Conservation (phyloP, 1,139 yeast species). For the Debaryomycetaceae sp. region DNA sequence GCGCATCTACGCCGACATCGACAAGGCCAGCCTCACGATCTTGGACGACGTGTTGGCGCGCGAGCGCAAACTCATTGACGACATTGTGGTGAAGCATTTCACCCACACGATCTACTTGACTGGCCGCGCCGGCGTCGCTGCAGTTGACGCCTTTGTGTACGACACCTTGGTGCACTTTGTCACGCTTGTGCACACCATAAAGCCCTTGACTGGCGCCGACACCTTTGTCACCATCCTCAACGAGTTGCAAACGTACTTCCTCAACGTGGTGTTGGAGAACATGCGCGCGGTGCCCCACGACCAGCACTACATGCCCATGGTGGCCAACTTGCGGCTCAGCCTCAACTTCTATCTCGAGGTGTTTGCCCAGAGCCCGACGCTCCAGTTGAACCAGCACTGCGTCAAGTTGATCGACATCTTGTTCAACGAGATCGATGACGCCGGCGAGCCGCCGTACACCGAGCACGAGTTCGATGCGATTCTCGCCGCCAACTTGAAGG, state of each 20-base stretch:
- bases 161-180: constrained; percentile 41
- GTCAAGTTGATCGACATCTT: constrained; percentile 33
- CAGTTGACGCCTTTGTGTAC: constrained; percentile 39
- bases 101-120: constrained; percentile 11
- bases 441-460: constrained; percentile 16
- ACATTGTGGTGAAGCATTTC: constrained; percentile 26
- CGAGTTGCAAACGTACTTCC: constrained; percentile 36
- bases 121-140: constrained; percentile 11
- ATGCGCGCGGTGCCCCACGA: constrained; percentile 21
- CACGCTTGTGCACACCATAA: constrained; percentile 35
- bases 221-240: constrained; percentile 34
- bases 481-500: constrained; percentile 25
- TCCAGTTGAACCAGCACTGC: constrained; percentile 34
- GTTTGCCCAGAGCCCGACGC: constrained; percentile 33
- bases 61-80: constrained; percentile 35
- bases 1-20: constrained; percentile 41
- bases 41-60: constrained; percentile 39
- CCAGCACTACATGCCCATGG: constrained; percentile 13
- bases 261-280: constrained; percentile 31
- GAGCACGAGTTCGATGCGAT: constrained; percentile 26
- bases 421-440: constrained; percentile 25
- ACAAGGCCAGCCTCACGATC: constrained; percentile 38
- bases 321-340: constrained; percentile 31
- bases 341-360: constrained; percentile 37
- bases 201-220: constrained; percentile 39